Percentiles rank a stretch among this genome's conserved stretches.
Conservation (phyloP, 1,284 basidiomycete genomes). For the Ganoderma meredithae region DNA sequence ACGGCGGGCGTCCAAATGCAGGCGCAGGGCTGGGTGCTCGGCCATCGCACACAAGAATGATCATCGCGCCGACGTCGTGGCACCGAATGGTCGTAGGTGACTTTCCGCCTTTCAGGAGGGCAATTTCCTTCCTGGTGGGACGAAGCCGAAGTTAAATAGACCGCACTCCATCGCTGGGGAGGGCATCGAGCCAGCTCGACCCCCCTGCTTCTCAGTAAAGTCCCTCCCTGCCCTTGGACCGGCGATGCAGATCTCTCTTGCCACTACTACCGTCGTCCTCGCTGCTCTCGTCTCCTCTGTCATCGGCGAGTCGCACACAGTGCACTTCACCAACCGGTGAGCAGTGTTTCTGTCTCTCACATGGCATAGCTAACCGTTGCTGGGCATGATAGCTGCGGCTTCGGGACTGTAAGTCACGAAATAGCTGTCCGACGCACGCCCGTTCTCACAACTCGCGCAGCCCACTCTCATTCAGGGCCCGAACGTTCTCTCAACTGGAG, state of each 20-base stretch:
- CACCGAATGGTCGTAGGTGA: background rate
- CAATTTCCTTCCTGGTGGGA: background rate
- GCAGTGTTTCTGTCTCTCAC: slow-evolving; percentile 25
- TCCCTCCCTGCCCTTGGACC: slow-evolving; percentile 27
- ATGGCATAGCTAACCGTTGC: slow-evolving; percentile 10
- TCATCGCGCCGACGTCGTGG: background rate
- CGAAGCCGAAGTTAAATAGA: background rate
- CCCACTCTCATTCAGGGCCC: slow-evolving; percentile 44
- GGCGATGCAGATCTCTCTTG: slow-evolving; percentile 43
- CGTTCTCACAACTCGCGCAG: slow-evolving; percentile 32
- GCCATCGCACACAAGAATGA: background rate
- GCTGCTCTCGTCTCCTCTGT: slow-evolving; percentile 38
- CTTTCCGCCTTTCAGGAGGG: background rate
- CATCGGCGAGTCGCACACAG: slow-evolving; percentile 46
- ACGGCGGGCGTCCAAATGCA: background rate
- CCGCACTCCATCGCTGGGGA: background rate
- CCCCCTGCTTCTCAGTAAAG: background rate
- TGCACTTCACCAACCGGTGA: slow-evolving; percentile 47
- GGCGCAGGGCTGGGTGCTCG: background rate
- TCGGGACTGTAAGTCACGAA: slow-evolving; percentile 7
- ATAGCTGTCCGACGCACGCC: too few species aligned
- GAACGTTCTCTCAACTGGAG: slow-evolving; percentile 43
- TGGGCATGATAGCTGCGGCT: background rate
- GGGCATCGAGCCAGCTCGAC: background rate
- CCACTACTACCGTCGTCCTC: slow-evolving; percentile 37